Evolutionary conservation across 2,329 filamentous ascomycete species (phyloP), one percentile per base, ranked within the genome.

Genomic region (Alternaria metachromatica): DNA sequence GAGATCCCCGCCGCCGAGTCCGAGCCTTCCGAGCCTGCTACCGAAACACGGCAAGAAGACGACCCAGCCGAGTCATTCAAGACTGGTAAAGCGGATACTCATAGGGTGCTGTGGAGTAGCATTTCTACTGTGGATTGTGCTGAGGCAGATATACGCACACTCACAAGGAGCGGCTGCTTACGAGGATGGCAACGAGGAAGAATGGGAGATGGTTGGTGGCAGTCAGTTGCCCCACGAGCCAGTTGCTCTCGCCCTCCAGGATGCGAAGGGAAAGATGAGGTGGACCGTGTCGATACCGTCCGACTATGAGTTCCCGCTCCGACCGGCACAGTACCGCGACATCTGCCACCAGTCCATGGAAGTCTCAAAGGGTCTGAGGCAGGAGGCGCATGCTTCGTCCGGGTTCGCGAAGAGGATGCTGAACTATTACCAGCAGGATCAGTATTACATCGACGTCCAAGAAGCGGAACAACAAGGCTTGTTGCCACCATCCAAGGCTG

Each of bases 271-370:
- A 4, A 86, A 85, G 55, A 83, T 88, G 11, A 90, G 87, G 76
- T 96, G 93, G 93, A 96, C 93, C 0, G 87, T 96, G 11, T 93
- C 88, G 2, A 94, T 97, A 41, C 93, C 93, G 1, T 83, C 85
- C 7, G 85, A 85, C 61, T 83, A 85, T 49, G 82, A 84, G 4
- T 95, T 95, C 64, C 93, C 93, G 2, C 79, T 96, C 3, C 80
- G 84, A 0, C 85, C 87, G 20, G 80, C 85, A 10, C 87, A 93
- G 65, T 96, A 96, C 74, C 80, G 84, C 13, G 87, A 90, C 45
- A 90, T 96, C 63, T 92, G 90, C 75, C 82, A 82, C 26, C 88
- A 90, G 69, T 91, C 90, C 54, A 86, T 85, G 64, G 87, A 92
- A 74, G 86, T 92, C 26, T 87, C 90, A 2, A 82, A 86, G 80